A percentile compares a stretch with the other conserved stretches of the same genome.
Conservation (phyloP, 1,139 yeast species). For the Geotrichum carabidarum region DNA sequence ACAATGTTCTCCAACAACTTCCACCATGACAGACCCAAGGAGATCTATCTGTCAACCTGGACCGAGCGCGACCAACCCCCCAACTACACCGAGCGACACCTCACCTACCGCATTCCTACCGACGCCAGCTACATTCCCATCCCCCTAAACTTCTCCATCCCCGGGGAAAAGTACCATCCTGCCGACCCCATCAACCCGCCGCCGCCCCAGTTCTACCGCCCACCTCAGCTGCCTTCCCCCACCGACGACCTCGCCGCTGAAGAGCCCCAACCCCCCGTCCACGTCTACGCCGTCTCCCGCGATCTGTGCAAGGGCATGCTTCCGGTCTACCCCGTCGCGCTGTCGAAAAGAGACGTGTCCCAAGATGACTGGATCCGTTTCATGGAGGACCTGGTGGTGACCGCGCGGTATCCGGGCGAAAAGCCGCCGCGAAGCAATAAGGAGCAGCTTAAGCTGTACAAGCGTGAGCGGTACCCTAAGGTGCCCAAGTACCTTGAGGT, state of each 20-base stretch:
- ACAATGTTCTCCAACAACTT: too few species aligned
- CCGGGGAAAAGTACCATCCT: constrained; percentile 4
- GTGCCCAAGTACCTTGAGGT: neutral
- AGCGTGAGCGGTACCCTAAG: constrained; percentile 8
- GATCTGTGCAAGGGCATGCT: constrained; percentile 8
- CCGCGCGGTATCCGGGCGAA: constrained; percentile 10
- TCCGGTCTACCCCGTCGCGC: constrained; percentile 9
- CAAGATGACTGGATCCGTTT: constrained; percentile 14
- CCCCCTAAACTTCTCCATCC: constrained; percentile 9
- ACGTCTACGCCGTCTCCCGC: constrained; percentile 2
- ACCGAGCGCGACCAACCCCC: neutral
- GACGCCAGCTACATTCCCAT: constrained; percentile 2
- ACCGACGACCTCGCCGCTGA: neutral
- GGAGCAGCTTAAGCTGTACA: neutral
- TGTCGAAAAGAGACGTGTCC: neutral
- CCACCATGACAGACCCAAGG: neutral
- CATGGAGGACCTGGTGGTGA: constrained; percentile 7
- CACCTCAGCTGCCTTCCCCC: neutral
- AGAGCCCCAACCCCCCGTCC: constrained; percentile 1
- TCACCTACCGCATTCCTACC: neutral
- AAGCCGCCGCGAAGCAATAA: neutral
- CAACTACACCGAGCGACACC: neutral
- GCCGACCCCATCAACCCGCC: constrained; percentile 8
- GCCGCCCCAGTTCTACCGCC: constrained; percentile 6
- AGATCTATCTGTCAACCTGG: neutral